phyloP scores from a whole-genome alignment of 345 rosid genomes.

The Arabidopsis arenosa region DNA sequence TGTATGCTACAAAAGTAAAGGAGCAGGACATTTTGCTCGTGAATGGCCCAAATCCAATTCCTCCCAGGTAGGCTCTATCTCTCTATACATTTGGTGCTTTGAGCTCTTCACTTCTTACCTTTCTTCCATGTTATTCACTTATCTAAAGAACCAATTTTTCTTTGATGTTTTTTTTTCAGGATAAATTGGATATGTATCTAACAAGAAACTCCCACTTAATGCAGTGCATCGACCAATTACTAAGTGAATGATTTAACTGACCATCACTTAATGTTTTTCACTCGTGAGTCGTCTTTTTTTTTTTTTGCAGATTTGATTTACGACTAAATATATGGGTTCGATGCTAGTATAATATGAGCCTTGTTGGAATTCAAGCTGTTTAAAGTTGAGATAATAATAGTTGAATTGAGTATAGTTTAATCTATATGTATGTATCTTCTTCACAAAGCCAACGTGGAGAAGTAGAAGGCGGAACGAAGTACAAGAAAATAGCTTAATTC shows the following conservation, averaged over 20 bases:
- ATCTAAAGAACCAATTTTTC: background rate
- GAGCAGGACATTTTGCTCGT: slow-evolving; percentile 81
- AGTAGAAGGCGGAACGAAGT: too few species aligned
- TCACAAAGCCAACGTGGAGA: too few species aligned
- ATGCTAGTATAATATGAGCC: too few species aligned
- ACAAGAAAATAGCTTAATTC: too few species aligned
- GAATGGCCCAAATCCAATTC: slow-evolving; percentile 58
- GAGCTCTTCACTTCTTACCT: background rate
- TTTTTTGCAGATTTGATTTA: too few species aligned
- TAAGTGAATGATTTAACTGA: background rate
- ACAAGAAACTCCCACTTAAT: background rate
- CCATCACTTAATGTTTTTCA: too few species aligned
- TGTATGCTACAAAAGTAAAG: slow-evolving; percentile 71
- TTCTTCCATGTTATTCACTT: slow-evolving; percentile 7
- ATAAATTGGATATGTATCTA: background rate
- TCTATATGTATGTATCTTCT: too few species aligned
- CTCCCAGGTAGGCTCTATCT: slow-evolving; percentile 51
- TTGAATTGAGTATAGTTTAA: too few species aligned
- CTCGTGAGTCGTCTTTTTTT: too few species aligned
- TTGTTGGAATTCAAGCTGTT: too few species aligned
- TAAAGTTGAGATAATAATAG: too few species aligned
- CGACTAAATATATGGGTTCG: too few species aligned
- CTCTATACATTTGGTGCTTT: slow-evolving; percentile 19
- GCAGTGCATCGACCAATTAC: slow-evolving; percentile 1
- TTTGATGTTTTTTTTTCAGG: background rate